A percentile compares a stretch with the other conserved stretches of the same genome.
Evolutionary conservation across 352 stramenopile species (phyloP).

Genomic region (Globisporangium parvum): DNA sequence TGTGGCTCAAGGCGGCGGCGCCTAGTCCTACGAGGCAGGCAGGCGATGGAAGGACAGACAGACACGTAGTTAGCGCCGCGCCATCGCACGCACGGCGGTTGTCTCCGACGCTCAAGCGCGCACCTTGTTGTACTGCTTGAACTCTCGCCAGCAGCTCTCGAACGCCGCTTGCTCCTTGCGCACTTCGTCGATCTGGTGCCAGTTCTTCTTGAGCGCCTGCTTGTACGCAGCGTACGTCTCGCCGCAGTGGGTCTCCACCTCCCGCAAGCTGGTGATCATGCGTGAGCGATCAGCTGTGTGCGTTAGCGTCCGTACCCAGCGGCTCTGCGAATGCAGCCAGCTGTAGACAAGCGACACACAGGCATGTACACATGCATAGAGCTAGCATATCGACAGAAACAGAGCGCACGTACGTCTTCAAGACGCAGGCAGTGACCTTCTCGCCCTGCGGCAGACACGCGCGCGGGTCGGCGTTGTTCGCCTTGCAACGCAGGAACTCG

Average conservation of each 20-base stretch:
- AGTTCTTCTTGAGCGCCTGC: conserved; percentile 86
- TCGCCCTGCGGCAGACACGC: conserved; percentile 80
- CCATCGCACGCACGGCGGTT: no score
- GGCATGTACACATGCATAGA: not conserved
- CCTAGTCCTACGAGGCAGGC: no score
- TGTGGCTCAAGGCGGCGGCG: no score
- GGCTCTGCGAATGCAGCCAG: not conserved
- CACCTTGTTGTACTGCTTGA: conserved; percentile 52
- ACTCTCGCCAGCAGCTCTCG: conserved; percentile 80
- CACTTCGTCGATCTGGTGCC: conserved; percentile 79
- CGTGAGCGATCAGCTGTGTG: no score
- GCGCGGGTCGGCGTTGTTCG: conserved; percentile 71
- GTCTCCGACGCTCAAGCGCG: not conserved
- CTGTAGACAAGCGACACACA: not conserved
- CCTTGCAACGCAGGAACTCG: conserved; percentile 84
- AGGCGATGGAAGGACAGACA: not conserved
- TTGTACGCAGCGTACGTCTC: conserved; percentile 86
- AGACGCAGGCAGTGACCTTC: conserved; percentile 82
- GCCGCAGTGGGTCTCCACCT: conserved; percentile 79
- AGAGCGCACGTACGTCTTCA: conserved; percentile 67
- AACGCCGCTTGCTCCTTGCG: conserved; percentile 83
- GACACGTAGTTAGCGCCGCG: not conserved
- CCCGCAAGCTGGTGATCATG: conserved; percentile 41
- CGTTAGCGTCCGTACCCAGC: not conserved
- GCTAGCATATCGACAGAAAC: not conserved